These are phyloP conservation scores for Aspergillus pseudoglaucus DNA, from an alignment of 2,329 filamentous ascomycete species.

Conservation along the genomic window DNA sequence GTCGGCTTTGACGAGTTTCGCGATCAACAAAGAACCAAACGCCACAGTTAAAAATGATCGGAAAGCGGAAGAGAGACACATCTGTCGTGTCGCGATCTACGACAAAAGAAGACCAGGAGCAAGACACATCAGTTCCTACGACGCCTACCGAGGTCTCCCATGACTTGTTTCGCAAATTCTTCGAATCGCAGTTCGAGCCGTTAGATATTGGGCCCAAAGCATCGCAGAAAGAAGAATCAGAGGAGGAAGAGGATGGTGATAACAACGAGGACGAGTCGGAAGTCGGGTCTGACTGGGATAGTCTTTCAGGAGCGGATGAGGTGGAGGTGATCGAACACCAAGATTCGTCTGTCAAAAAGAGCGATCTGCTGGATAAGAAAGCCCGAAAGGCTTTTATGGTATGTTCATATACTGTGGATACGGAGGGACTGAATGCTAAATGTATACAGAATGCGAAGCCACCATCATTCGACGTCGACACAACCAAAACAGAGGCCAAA, in stretches of 20 bases:
- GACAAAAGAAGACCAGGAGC: conserved; percentile 16
- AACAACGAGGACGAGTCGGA: conserved; percentile 22
- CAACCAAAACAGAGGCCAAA: conserved; percentile 12
- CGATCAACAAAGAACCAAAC: conserved; percentile 1
- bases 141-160: conserved; percentile 47
- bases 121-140: conserved; percentile 7
- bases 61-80: conserved; percentile 45
- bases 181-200: conserved; percentile 82
- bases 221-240: conserved; percentile 6
- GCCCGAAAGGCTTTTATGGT: conserved; percentile 78
- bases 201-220: conserved; percentile 38
- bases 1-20: not conserved
- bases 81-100: conserved; percentile 21
- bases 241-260: conserved; percentile 14
- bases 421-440: not conserved
- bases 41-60: conserved; percentile 28
- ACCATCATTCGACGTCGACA: conserved; percentile 31
- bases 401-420: conserved; percentile 10
- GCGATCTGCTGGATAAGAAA: conserved; percentile 53
- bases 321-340: conserved; percentile 61
- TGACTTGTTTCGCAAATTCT: conserved; percentile 73
- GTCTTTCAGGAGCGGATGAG: conserved; percentile 51
- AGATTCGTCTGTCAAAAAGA: conserved; percentile 35
- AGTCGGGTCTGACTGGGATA: conserved; percentile 54
- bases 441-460: conserved; percentile 39